Base-by-base conservation (phyloP, 140 eudicot species). In the Flaveria floridana region DNA sequence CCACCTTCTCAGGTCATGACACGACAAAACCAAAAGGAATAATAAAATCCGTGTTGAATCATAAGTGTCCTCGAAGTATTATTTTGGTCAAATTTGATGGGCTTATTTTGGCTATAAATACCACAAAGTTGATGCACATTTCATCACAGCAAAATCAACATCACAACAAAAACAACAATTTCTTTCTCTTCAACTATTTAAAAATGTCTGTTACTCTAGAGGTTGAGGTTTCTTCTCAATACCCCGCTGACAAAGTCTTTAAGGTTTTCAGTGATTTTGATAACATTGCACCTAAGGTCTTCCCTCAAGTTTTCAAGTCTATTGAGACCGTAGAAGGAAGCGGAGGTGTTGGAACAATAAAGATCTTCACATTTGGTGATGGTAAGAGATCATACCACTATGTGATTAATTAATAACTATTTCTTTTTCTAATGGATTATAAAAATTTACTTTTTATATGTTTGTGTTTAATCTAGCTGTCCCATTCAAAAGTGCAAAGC, bases 291-390 rank as follows among this genome's bases (percentile, higher is more conserved):
- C 19, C 68, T 14, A 62, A 62, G 10, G 20, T 62, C 10, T 4
- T 11, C 19, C 68, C 68, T 62, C 44, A 62, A 62, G 19, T 62
- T 62, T 26, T 62, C 68, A 62, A 62, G 44, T 62, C 68, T 9
- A 28, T 62, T 0, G 44, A 62, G 46, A 62, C 46, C 1, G 20
- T 62, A 5, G 10, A 62, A 13, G 68, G 68, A 5, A 26, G 14
- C 21, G 68, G 68, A 28, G 68, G 2, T 0, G 68, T 62, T 10
- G 42, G 68, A 14, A 62, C 68, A 0, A 62, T 62, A 26, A 62
- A 62, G 12, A 62, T 0, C 21, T 5, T 62, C 68, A 62, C 19
- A 5, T 62, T 26, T 28, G 68, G 68, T 10, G 50, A 44, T 44
- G 50, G 50, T 44, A 44, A 44, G 13, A 44, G 7, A 44, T 44